A percentile compares a stretch with the other conserved stretches of the same genome.
Evolutionary conservation across 768 basidiomycete genomes (phyloP).

Genomic region (Pisolithus sp.): DNA sequence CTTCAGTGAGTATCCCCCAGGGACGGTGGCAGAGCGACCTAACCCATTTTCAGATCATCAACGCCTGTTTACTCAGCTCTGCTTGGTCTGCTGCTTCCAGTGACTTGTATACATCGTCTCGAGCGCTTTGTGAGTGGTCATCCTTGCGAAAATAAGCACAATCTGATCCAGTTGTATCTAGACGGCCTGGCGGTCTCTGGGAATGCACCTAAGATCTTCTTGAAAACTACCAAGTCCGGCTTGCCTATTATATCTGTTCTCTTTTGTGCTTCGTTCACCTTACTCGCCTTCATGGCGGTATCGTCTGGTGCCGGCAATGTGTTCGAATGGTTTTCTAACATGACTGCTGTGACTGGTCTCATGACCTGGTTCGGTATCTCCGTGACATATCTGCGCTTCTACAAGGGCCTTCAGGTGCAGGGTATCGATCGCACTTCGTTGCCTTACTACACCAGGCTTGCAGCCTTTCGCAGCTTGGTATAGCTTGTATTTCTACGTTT

Average conservation of each 20-base stretch:
- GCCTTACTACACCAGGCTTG: slow-evolving; percentile 59
- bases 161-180: slow-evolving; percentile 18
- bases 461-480: slow-evolving; percentile 74
- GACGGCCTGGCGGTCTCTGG: slow-evolving; percentile 76
- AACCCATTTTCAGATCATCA: slow-evolving; percentile 50
- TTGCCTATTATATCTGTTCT: slow-evolving; percentile 70
- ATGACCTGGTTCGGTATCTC: slow-evolving; percentile 80
- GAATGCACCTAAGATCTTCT: slow-evolving; percentile 80
- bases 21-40: background rate
- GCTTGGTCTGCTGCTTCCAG: slow-evolving; percentile 91
- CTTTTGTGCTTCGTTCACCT: slow-evolving; percentile 60
- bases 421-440: slow-evolving; percentile 65
- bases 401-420: slow-evolving; percentile 75
- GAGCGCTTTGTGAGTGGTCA: slow-evolving; percentile 63
- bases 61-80: slow-evolving; percentile 77
- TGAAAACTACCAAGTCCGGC: slow-evolving; percentile 60
- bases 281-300: slow-evolving; percentile 80
- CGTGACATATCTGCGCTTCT: slow-evolving; percentile 76
- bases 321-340: slow-evolving; percentile 75
- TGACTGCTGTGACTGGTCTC: slow-evolving; percentile 64
- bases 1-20: slow-evolving; percentile 47
- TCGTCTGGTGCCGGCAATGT: slow-evolving; percentile 60
- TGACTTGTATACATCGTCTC: slow-evolving; percentile 85
- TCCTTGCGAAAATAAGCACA: background rate
- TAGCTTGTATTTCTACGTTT: slow-evolving; percentile 25